Evolutionary conservation across 306 rosid genomes (phyloP).

Genomic region (Sicyos edulis): DNA sequence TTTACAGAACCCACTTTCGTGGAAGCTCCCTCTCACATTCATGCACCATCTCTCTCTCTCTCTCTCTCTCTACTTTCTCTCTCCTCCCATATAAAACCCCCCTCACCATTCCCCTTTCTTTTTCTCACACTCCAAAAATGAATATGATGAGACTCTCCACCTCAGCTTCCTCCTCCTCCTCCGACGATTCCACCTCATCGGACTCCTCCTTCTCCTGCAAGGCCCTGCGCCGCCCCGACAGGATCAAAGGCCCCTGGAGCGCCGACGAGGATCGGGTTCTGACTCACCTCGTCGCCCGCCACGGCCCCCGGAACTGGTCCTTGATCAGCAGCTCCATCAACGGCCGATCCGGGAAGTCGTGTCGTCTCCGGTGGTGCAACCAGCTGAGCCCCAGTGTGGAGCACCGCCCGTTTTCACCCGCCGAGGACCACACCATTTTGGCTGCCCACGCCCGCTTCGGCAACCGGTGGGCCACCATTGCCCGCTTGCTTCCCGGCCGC

Average conservation of each 20-base stretch:
- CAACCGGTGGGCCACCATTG: no score
- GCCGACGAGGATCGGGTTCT: conserved; percentile 78
- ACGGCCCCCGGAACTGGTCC: conserved; percentile 85
- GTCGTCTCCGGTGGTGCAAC: conserved; percentile 88
- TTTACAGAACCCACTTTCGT: conserved; percentile 53
- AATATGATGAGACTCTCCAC: no score
- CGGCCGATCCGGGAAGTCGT: conserved; percentile 87
- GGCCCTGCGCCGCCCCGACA: conserved; percentile 27
- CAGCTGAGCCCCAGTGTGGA: conserved; percentile 78
- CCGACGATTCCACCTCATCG: conserved; percentile 37
- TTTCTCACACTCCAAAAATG: conserved; percentile 4
- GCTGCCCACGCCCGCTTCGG: conserved; percentile 73
- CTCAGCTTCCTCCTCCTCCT: conserved; percentile 49
- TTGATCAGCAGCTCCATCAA: conserved; percentile 73
- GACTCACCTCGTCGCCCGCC: conserved; percentile 57
- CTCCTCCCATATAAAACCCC: conserved; percentile 2
- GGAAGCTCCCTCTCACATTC: conserved; percentile 48
- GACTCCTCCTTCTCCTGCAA: conserved; percentile 38
- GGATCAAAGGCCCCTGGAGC: conserved; percentile 93
- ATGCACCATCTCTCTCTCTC: conserved; percentile 40
- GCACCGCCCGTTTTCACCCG: conserved; percentile 65
- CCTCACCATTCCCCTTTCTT: no score
- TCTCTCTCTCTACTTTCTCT: no score
- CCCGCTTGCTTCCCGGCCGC: no score
- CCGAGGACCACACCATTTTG: conserved; percentile 72